Percentiles rank a stretch among this genome's conserved stretches.
These are phyloP conservation scores for Boletus hoseneyae DNA, from an alignment of 1,284 basidiomycete genomes.

Conservation along the genomic window DNA sequence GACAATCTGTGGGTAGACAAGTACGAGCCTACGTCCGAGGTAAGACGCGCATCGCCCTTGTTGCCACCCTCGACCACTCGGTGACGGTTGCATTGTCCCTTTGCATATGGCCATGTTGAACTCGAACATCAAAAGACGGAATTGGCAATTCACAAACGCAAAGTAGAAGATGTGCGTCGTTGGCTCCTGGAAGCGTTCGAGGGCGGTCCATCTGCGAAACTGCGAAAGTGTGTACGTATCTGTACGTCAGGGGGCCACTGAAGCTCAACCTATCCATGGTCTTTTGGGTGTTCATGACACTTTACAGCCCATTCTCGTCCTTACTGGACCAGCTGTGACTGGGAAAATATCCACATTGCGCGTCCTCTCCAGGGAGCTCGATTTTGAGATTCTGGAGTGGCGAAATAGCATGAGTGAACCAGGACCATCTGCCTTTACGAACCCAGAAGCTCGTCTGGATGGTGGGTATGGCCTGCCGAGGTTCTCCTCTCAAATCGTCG, in stretches of 20 bases:
- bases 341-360: slow-evolving; percentile 88
- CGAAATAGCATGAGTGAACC: slow-evolving; percentile 55
- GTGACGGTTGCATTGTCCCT: too few species aligned
- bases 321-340: slow-evolving; percentile 88
- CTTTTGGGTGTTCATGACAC: not conserved
- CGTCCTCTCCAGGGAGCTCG: slow-evolving; percentile 72
- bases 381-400: slow-evolving; percentile 88
- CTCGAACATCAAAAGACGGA: slow-evolving; percentile 49
- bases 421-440: slow-evolving; percentile 3
- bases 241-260: not conserved
- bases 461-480: slow-evolving; percentile 7
- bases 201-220: slow-evolving; percentile 58
- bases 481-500: not conserved
- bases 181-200: slow-evolving; percentile 88
- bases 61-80: not conserved
- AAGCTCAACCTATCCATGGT: not conserved
- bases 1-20: slow-evolving; percentile 74
- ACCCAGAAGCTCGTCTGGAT: slow-evolving; percentile 2
- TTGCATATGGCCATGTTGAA: not conserved
- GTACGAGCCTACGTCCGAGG: slow-evolving; percentile 68
- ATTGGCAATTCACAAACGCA: slow-evolving; percentile 85
- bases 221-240: slow-evolving; percentile 69
- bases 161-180: slow-evolving; percentile 79
- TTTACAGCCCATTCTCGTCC: slow-evolving; percentile 71
- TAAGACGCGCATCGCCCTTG: slow-evolving; percentile 30